Percentiles rank a stretch among this genome's conserved stretches.
Conservation (phyloP, 164 flowering plant species). For the Buxus sempervirens region DNA sequence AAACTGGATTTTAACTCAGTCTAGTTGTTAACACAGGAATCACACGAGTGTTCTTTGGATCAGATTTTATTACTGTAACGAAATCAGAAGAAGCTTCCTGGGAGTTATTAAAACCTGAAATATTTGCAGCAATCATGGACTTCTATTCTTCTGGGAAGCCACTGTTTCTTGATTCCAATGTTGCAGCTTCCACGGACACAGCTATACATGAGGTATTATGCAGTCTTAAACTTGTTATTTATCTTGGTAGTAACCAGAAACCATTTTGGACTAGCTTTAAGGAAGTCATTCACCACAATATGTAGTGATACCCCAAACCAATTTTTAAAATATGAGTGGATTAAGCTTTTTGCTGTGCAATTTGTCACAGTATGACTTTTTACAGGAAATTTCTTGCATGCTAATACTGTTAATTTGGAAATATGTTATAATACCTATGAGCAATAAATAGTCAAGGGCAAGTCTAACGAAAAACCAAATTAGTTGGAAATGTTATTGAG, state of each 20-base stretch:
- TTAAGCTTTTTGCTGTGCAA: no score
- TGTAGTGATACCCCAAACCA: no score
- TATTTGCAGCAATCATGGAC: constrained; percentile 96
- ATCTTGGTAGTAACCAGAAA: neutral
- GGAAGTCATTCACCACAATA: no score
- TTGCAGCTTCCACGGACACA: constrained; percentile 76
- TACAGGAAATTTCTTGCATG: no score
- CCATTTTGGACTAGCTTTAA: no score
- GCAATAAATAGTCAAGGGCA: no score
- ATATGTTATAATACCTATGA: no score
- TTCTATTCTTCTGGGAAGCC: constrained; percentile 87
- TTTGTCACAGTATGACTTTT: no score
- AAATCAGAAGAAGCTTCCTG: constrained; percentile 81
- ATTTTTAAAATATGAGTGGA: no score
- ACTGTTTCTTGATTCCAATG: constrained; percentile 62
- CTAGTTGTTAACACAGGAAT: constrained; percentile 43
- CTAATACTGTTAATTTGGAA: no score
- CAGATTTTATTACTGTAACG: constrained; percentile 89
- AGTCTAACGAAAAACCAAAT: no score
- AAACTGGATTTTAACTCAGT: neutral
- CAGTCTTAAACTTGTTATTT: neutral
- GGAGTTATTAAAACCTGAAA: constrained; percentile 89
- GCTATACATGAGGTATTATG: constrained; percentile 74
- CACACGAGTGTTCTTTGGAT: constrained; percentile 84
- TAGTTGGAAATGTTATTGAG: no score